Percentiles rank a stretch among this genome's conserved stretches.
Evolutionary conservation across 192 early-diverging fungal genomes (phyloP).

Genomic region (Backusella macrospora): DNA sequence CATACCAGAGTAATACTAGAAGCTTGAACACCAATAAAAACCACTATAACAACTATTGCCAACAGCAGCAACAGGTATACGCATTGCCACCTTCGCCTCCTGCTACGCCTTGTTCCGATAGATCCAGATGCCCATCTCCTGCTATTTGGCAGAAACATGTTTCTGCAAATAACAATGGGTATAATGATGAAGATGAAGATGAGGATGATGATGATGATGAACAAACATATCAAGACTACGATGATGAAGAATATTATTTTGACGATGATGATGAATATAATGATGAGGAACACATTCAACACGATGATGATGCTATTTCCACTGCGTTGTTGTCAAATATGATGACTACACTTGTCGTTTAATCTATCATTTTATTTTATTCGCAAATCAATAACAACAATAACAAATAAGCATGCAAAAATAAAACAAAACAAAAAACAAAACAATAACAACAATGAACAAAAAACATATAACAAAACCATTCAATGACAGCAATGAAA

Average conservation of each 20-base stretch:
- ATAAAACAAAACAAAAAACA: not conserved
- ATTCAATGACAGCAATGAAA: not conserved
- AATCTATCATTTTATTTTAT: not conserved
- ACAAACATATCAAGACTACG: not conserved
- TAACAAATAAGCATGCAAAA: not conserved
- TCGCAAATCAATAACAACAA: constrained; percentile 1
- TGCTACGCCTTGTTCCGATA: constrained; percentile 12
- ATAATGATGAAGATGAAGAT: not conserved
- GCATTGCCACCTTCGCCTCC: constrained; percentile 18
- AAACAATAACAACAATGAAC: not conserved
- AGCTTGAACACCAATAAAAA: too few species aligned
- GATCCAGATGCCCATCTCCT: constrained; percentile 1
- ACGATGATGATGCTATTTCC: too few species aligned
- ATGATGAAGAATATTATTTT: not conserved
- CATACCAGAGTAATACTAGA: not conserved
- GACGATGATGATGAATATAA: not conserved
- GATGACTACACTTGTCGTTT: constrained; percentile 3
- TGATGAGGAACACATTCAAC: not conserved
- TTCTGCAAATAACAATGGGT: not conserved
- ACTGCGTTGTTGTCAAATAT: not conserved
- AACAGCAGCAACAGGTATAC: not conserved
- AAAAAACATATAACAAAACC: not conserved
- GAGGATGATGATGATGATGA: not conserved
- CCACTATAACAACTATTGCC: not conserved
- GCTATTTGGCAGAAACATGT: not conserved